Evolutionary conservation across 2,329 filamentous ascomycete species (phyloP).

Genomic region (Bretziella fagacearum): DNA sequence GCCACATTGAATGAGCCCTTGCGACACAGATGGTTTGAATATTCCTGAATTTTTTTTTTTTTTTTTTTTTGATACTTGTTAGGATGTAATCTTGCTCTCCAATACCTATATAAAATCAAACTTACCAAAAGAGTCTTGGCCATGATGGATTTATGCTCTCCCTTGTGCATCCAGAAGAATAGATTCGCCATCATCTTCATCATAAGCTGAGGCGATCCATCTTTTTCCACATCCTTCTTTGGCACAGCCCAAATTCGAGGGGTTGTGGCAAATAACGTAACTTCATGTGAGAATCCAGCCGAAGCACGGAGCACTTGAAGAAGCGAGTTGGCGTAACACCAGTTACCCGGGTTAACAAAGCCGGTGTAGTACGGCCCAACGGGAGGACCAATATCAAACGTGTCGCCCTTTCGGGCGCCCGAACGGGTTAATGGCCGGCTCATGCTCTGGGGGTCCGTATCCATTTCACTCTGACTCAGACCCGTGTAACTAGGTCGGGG

Average conservation of each 20-base stretch:
- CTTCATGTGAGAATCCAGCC: conserved; percentile 45
- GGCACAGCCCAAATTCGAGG: conserved; percentile 49
- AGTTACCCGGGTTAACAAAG: conserved; percentile 62
- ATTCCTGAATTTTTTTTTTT: conserved; percentile 38
- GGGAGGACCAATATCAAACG: neutral
- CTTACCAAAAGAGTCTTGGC: conserved; percentile 41
- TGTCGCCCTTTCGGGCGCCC: neutral
- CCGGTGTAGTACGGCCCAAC: conserved; percentile 37
- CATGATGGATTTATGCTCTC: conserved; percentile 33
- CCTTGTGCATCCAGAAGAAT: conserved; percentile 38
- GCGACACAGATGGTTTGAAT: conserved; percentile 28
- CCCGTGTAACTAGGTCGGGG: conserved; percentile 42
- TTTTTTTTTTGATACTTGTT: no score
- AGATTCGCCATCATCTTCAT: conserved; percentile 41
- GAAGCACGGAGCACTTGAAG: conserved; percentile 72
- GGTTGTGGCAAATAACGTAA: conserved; percentile 41
- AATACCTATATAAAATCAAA: conserved; percentile 6
- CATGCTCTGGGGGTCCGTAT: conserved; percentile 2
- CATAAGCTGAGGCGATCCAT: conserved; percentile 40
- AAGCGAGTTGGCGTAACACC: conserved; percentile 86
- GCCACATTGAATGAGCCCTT: conserved; percentile 21
- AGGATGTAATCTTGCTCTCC: neutral
- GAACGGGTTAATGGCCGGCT: conserved; percentile 21
- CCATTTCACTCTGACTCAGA: conserved; percentile 10
- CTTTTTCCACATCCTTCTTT: conserved; percentile 40